Evolutionary conservation across 2,329 filamentous ascomycete species (phyloP).

Genomic region (Fusarium vanettenii): DNA sequence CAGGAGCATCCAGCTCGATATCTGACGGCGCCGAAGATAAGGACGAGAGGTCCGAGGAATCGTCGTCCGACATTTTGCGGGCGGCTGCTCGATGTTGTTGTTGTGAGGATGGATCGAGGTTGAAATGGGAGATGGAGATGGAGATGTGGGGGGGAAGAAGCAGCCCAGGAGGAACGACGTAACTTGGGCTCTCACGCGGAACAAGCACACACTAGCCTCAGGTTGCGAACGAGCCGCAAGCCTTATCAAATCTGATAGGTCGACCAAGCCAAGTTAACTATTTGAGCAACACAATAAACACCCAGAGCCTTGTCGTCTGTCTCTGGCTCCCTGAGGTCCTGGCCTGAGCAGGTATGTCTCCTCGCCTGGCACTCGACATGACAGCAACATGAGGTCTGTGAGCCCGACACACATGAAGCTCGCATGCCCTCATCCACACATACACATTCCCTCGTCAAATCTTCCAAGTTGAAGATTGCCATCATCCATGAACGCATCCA

Average conservation of each 20-base stretch:
- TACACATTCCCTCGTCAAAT: not conserved
- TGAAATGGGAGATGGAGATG: conserved; percentile 40
- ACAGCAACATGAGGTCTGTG: conserved; percentile 1
- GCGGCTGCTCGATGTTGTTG: conserved; percentile 40
- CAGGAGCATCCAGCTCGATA: conserved; percentile 62
- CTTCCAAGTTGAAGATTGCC: conserved; percentile 1
- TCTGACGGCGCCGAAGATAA: conserved; percentile 61
- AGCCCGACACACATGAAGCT: conserved; percentile 8
- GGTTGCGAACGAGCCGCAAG: conserved; percentile 45
- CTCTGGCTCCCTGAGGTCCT: not conserved
- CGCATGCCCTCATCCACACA: not conserved
- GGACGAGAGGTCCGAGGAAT: conserved; percentile 73
- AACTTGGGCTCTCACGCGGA: conserved; percentile 41
- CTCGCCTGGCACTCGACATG: not conserved
- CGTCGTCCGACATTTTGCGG: conserved; percentile 67
- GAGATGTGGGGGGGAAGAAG: conserved; percentile 47
- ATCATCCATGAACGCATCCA: not conserved
- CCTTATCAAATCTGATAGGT: conserved; percentile 47
- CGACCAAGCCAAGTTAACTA: conserved; percentile 40
- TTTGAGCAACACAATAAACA: conserved; percentile 26
- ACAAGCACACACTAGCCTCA: conserved; percentile 47
- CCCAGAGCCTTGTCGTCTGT: conserved; percentile 17
- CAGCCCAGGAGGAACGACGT: conserved; percentile 44
- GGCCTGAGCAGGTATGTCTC: not conserved
- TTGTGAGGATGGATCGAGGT: conserved; percentile 25